Base-by-base conservation (phyloP, 1,284 basidiomycete genomes). In the Ceratobasidium theobromae region DNA sequence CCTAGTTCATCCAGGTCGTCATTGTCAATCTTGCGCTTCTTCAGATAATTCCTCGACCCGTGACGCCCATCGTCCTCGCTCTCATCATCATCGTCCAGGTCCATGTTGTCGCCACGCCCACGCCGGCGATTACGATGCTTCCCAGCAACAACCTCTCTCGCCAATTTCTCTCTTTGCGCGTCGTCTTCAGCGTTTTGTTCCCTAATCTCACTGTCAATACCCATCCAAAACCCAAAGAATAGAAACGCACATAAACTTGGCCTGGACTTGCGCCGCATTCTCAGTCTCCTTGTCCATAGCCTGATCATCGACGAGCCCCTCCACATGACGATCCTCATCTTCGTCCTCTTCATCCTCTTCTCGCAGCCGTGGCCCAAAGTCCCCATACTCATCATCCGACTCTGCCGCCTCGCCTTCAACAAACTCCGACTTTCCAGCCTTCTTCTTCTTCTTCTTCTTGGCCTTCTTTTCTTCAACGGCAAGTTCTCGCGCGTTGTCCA, bases 171-270 rank as follows among this genome's bases (percentile, higher is more conserved):
- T 40, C 53, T 53, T 46, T 53, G 65, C 25, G 68, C 69, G 43
- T 71, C 69, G 32, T 70, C 70, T 35, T 66, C 40, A 48, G 62
- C 68, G 12, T 48, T 52, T 35, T 69, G 67, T 45, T 71, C 69
- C 69, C 74, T 72, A 65, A 49, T 69, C 49, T 65, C 67, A 70
- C 70, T 70, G 67, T 65, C 69, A 70, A 65, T 70, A 67, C n/a
- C 21, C 12, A 53, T 28, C 21, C 9, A 21, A 43, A 11, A 18
- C 3, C 30, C 21, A 25, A 8, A 11, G 30, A 48, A 32, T 5
- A 25, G 4, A 9, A n/a, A 70, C 68, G 55, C 38, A 70, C 69
- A 51, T 54, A 32, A 53, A 52, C 48, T 70, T 70, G 21, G 67
- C 69, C 35, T 64, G 27, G 28, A 70, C 60, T 16, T 46, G 51